Base-by-base conservation (phyloP, 2,329 filamentous ascomycete genomes). In the Fusarium bulbicola region DNA sequence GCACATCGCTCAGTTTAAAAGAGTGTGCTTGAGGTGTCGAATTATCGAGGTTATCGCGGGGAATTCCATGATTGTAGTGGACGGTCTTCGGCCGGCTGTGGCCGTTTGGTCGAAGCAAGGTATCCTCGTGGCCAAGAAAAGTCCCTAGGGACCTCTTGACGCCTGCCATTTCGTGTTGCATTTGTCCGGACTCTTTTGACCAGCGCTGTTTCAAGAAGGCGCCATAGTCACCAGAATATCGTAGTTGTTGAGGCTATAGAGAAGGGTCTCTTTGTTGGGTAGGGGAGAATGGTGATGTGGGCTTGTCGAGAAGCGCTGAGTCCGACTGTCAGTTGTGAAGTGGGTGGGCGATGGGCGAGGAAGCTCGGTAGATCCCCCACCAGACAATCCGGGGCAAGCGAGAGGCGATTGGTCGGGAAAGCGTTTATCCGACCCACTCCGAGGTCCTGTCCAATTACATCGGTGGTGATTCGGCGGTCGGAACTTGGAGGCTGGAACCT, bases 121-220 rank as follows among this genome's bases (percentile, higher is more conserved):
- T 59, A 30, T 74, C 71, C 36, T 79, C 79, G 49, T 79, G 76
- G 56, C 78, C 76, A 61, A 81, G 77, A 75, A 83, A 79, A 53
- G 80, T 74, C 63, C 77, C 74, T n/a, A 83, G 78, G 20, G 81
- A 77, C 78, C 84, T 80, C 77, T 85, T 85, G 62, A 84, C 79
- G 60, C 83, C 83, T 20, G 82, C 81, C 72, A 82, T 81, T 54
- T 74, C 66, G 60, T 58, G 45, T 21, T 43, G 57, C 28, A 63
- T 60, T 20, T 49, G 30, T 49, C 45, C 64, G 70, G 74, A 59
- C 66, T 74, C 65, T 20, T 36, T 77, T 78, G 76, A 72, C 73
- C 72, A 71, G 68, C 54, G 58, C 28, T 43, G 16, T 34, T 57
- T 66, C 53, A 74, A 39, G 59, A 49, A 46, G 57, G 57, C 58